A percentile compares a stretch with the other conserved stretches of the same genome.
Conservation (phyloP, 1,284 basidiomycete species). For the Austroboletus novae-zelandiae region DNA sequence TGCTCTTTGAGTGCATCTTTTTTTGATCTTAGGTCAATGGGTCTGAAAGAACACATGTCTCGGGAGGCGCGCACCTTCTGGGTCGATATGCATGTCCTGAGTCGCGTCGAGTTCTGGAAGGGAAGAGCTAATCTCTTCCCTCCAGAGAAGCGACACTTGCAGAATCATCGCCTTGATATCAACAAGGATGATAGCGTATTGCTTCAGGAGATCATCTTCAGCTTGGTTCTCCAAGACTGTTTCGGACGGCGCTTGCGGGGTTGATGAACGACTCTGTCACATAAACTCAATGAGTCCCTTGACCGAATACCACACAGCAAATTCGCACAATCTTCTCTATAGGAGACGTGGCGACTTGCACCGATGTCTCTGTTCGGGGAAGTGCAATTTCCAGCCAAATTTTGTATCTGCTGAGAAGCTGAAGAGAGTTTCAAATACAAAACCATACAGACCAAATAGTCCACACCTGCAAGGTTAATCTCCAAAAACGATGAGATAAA, state of each 20-base stretch:
- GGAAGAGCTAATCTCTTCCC: constrained; percentile 61
- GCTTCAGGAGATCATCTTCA: constrained; percentile 62
- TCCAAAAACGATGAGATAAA: constrained; percentile 83
- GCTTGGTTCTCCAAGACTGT: constrained; percentile 49
- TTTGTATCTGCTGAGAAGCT: constrained; percentile 79
- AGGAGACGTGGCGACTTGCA: constrained; percentile 27
- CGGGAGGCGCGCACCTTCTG: constrained; percentile 47
- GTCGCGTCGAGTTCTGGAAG: constrained; percentile 40
- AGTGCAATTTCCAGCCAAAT: constrained; percentile 65
- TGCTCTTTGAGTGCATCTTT: constrained; percentile 58
- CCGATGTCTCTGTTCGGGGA: constrained; percentile 33
- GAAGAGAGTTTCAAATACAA: constrained; percentile 1
- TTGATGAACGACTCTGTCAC: constrained; percentile 43
- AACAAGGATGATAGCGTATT: constrained; percentile 60
- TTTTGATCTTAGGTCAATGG: not conserved
- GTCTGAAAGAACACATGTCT: not conserved
- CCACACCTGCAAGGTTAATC: constrained; percentile 77
- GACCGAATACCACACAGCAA: not conserved
- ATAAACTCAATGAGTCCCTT: not conserved
- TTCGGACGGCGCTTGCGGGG: constrained; percentile 50
- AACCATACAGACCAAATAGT: not conserved
- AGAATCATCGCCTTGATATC: constrained; percentile 60
- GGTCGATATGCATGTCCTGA: constrained; percentile 37
- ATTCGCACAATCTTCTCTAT: constrained; percentile 23
- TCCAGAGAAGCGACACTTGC: constrained; percentile 57